Evolutionary conservation across 2,329 filamentous ascomycete species (phyloP), one percentile per base, ranked within the genome.

Genomic region (Tetracladium maxilliforme): DNA sequence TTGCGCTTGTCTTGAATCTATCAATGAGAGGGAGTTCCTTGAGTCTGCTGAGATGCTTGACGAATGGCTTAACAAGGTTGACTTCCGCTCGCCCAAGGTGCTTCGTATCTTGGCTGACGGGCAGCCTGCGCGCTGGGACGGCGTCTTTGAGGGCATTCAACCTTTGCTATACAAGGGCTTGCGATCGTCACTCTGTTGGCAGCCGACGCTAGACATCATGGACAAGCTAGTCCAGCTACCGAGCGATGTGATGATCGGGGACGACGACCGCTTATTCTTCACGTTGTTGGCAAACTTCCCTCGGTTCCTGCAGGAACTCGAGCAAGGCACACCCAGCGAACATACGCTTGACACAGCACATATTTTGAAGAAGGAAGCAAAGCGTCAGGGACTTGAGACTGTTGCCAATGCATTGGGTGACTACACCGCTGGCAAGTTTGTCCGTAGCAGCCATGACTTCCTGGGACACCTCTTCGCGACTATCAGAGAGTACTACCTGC

Each of bases 1-100:
- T 0, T 94, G 86, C 41, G 90, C 90, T 8, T 98, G 90, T 45
- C 57, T 98, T 12, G 86, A 95, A 42, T 95, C 90, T 0, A 92
- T 95, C 42, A 92, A 95, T 35, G 92, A 98, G 50, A 70, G 77
- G 13, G 90, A 98, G 43, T 98, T 93, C 34, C 67, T 90, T 33
- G 90, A 94, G 45, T 84, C 81, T 13, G 59, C 94, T 9, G 76
- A 80, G 26, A 94, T 98, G 80, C 64, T 98, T 7, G 80, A 92
- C 30, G 79, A 80, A 41, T 72, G 92, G 18, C 54, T 98, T 13
- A 68, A 72, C 36, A 92, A 90, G 45, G 58, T 95, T 13, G 80
- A 98, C 45, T 64, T 98, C 22, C 64, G 67, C 22, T 71, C 79
- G 32, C 61, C 72, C 0, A 63, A 55, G 18, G 70, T 92, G 4